Base-by-base conservation (phyloP, 805 yeast genomes). In the Lachancea thermotolerans region DNA sequence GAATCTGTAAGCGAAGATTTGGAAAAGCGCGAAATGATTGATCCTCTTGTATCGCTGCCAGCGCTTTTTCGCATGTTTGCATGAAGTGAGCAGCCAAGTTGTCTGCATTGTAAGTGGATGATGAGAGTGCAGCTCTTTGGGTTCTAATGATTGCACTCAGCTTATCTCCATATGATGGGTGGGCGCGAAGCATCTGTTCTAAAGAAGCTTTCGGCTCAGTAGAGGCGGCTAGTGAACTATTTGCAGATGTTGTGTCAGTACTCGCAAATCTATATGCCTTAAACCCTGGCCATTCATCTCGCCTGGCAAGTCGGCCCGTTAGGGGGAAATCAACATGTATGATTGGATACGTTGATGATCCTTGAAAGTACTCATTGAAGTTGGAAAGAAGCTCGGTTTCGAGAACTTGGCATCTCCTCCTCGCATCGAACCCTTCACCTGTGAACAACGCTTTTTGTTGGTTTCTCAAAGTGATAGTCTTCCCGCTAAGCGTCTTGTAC, bases 331-430 rank as follows among this genome's bases (percentile, higher is more conserved):
- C 82, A 6, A 86, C 73, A 49, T 72, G 70, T 37, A 83, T 67
- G 2, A 85, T 49, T 60, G 82, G 72, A 56, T 82, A 79, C 46
- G 67, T 64, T 37, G 76, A 66, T 0, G 81, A 82, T 40, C 72
- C 71, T 7, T 81, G 78, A 37, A 82, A 70, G 60, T 80, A 82
- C 37, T 75, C 77, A 45, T 79, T 74, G 55, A 80, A 82, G 14
- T 78, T 74, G 10, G 66, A 62, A 52, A 82, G 71, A 33, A 81
- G 69, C 31, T 69, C 73, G 31, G 75, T 70, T 4, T 67, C 59
- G 2, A 68, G 28, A 7, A 85, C 74, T 43, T 62, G 67, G 15
- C 75, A 60, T 36, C 68, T 64, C 36, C 73, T 60, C 36, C 75
- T 68, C 39, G 59, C 58, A 49, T 67, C 72, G 64, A 77, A 83